Base-by-base conservation (phyloP, 345 rosid genomes). In the Psidium guajava region DNA sequence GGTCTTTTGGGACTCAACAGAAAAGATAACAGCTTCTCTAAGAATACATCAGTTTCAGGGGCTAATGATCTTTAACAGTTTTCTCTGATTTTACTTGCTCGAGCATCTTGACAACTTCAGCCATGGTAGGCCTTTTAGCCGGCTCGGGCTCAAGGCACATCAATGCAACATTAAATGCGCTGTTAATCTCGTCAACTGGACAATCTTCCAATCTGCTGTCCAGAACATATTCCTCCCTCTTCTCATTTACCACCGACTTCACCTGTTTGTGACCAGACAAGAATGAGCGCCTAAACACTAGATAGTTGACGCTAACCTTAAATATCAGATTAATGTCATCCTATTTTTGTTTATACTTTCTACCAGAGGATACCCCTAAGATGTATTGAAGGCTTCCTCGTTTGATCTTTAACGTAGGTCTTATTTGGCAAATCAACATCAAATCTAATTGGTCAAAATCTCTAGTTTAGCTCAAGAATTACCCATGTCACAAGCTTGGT, bases 401-500 rank as follows among this genome's bases (percentile, higher is more conserved):
- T 36, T 64, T 69, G 47, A 69, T 69, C 47, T 69, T 69, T 69
- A 36, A 36, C 80, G 36, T 32, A 9, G 36, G 47, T 11, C 21
- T 69, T 36, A 69, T 69, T 36, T 18, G 80, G 14, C 21, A 85
- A 50, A 53, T 40, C n/a, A n/a, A 44, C 27, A 5, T 27, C 52
- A 69, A 22, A 13, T 14, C 20, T 69, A 69, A 36, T 69, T 36
- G 12, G 47, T 69, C 80, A 36, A 69, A 69, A 69, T 18, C 80
- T 18, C 9, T 18, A 69, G 47, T 69, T 69, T 36, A 18, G 80
- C 47, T 69, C 24, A 47, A 27, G 58, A 90, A 84, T 87, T 89
- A 93, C 98, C 99, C 98, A 95, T 75, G 98, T 93, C 50, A 94
- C 98, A 84, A 95, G 96, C 89, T 95, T 97, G 82, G 97, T 95